Percentiles rank a stretch among this genome's conserved stretches.
phyloP scores from a whole-genome alignment of 257 asterid species.

The Penstemon barbatus region DNA sequence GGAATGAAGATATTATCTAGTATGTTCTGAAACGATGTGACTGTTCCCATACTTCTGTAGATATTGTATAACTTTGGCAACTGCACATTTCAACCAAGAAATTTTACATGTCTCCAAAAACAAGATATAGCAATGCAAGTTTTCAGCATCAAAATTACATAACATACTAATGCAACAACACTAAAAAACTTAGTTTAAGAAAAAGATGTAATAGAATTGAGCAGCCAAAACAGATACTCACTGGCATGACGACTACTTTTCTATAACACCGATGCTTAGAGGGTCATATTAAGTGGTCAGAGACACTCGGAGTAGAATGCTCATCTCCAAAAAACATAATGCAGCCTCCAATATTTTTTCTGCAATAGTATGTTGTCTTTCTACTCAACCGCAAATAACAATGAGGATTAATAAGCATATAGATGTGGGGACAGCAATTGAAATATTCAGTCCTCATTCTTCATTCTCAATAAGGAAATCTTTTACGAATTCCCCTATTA shows the following conservation, averaged over 20 bases:
- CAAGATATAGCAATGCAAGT: slow-evolving; percentile 16
- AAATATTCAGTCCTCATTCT: slow-evolving; percentile 9
- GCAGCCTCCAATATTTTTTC: neutral
- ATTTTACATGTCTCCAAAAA: slow-evolving; percentile 21
- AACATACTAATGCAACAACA: slow-evolving; percentile 9
- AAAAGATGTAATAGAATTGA: slow-evolving; percentile 1
- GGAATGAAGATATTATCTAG: slow-evolving; percentile 89
- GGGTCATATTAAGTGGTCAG: slow-evolving; percentile 10
- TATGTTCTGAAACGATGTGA: slow-evolving; percentile 86
- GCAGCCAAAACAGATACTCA: slow-evolving; percentile 18
- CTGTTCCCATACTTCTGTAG: slow-evolving; percentile 93
- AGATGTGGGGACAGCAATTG: neutral
- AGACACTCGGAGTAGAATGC: slow-evolving; percentile 14
- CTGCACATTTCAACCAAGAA: slow-evolving; percentile 55
- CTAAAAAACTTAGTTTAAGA: slow-evolving; percentile 21
- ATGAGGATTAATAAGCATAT: slow-evolving; percentile 4
- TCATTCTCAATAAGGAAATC: slow-evolving; percentile 25
- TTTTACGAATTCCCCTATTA: neutral
- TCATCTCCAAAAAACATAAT: slow-evolving; percentile 10
- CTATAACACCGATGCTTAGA: neutral
- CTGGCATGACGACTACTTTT: slow-evolving; percentile 5
- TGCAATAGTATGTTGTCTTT: slow-evolving; percentile 1
- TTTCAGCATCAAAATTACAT: neutral
- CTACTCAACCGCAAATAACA: slow-evolving; percentile 3
- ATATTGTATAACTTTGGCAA: slow-evolving; percentile 88